Conservation (phyloP, 345 rosid species). For the Rhodamnia argentea region DNA sequence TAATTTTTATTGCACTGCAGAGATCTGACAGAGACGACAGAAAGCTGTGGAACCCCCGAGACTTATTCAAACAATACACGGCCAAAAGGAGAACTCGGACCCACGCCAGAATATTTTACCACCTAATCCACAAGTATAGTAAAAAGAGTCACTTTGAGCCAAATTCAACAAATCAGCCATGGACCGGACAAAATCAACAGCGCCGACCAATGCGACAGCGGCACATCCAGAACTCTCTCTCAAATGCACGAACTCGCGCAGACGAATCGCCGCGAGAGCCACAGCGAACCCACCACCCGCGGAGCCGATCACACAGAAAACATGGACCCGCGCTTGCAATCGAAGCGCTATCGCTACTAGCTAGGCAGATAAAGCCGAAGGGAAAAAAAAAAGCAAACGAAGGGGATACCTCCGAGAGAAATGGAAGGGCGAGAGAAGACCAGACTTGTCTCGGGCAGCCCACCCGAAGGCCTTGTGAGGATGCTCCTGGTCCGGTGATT, state of each 20-base stretch:
- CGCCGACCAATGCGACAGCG: not conserved
- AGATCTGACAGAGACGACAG: not conserved
- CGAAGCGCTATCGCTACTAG: no score
- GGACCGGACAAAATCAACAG: not conserved
- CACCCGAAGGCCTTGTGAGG: conserved; percentile 68
- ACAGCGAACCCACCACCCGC: not conserved
- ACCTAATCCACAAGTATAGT: not conserved
- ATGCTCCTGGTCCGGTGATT: conserved; percentile 51
- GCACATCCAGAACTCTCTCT: not conserved
- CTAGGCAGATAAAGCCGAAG: no score
- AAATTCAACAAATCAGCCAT: not conserved
- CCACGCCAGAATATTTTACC: not conserved
- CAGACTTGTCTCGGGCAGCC: conserved; percentile 73
- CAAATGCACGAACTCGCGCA: not conserved
- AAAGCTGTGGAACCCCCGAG: not conserved
- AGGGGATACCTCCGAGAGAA: conserved; percentile 68
- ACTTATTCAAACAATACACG: not conserved
- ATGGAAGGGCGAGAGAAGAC: conserved; percentile 57
- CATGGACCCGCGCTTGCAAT: not conserved
- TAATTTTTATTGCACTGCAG: not conserved
- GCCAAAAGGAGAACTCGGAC: not conserved
- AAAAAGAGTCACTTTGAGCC: not conserved
- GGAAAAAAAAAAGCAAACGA: not conserved
- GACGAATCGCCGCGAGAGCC: not conserved
- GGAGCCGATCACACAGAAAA: not conserved